phyloP scores from a whole-genome alignment of 108 stramenopile genomes.

The Pseudonitzschia delicatissima region DNA sequence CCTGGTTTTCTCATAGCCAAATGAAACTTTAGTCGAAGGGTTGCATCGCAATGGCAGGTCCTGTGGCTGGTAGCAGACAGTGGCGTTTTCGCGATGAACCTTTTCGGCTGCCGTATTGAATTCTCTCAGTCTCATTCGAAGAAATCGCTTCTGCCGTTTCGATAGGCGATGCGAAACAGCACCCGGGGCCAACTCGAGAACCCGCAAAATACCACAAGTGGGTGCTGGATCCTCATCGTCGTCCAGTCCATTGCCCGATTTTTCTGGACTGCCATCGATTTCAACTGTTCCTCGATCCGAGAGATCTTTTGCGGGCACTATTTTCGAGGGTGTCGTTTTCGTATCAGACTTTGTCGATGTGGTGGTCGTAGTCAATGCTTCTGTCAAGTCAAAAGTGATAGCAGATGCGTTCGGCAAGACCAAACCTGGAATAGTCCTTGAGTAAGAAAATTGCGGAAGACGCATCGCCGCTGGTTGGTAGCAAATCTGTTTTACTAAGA shows the following conservation, averaged over 20 bases:
- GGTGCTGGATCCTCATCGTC: background rate
- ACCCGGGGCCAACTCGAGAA: conserved; percentile 65
- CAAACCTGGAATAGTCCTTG: conserved; percentile 60
- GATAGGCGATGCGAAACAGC: conserved; percentile 26
- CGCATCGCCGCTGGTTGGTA: conserved; percentile 37
- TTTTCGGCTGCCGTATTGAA: conserved; percentile 55
- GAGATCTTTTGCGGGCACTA: background rate
- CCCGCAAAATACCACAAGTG: conserved; percentile 54
- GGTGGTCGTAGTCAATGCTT: conserved; percentile 35
- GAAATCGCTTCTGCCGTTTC: conserved; percentile 33
- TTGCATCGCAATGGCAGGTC: conserved; percentile 58
- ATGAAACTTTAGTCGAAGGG: conserved; percentile 63
- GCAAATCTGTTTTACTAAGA: background rate
- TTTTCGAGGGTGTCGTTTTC: no score
- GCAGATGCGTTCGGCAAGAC: conserved; percentile 69
- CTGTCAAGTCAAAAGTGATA: conserved; percentile 83
- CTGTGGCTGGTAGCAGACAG: conserved; percentile 58
- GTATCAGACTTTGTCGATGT: no score
- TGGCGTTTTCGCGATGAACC: conserved; percentile 22
- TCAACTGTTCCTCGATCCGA: background rate
- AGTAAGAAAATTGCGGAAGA: conserved; percentile 56
- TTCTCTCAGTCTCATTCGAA: conserved; percentile 40
- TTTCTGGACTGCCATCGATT: background rate
- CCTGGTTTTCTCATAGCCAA: conserved; percentile 76
- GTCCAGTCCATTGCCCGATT: background rate